phyloP scores from a whole-genome alignment of 164 flowering plant genomes.

The Nymphaea thermarum region DNA sequence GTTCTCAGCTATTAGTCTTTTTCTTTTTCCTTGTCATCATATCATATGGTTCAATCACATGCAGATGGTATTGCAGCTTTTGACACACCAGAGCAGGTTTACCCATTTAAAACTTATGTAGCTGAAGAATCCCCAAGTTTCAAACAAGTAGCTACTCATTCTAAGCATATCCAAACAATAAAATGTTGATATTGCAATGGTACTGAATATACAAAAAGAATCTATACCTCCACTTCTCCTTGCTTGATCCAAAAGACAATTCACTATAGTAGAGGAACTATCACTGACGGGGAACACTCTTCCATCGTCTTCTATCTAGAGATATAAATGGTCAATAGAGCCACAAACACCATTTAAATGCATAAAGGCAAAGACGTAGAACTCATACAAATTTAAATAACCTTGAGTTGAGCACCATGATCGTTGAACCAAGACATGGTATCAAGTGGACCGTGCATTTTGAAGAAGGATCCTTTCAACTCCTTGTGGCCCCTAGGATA shows the following conservation, averaged over 20 bases:
- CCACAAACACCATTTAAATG: not conserved
- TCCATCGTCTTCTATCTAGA: slow-evolving; percentile 83
- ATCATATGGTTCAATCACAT: no score
- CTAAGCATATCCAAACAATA: no score
- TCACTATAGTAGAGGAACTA: slow-evolving; percentile 70
- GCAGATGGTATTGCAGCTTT: no score
- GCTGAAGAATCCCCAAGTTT: no score
- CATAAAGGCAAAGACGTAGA: not conserved
- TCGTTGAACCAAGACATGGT: slow-evolving; percentile 94
- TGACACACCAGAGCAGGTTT: no score
- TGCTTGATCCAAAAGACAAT: slow-evolving; percentile 76
- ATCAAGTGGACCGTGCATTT: slow-evolving; percentile 69
- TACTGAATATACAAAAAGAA: not conserved
- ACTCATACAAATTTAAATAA: slow-evolving; percentile 12
- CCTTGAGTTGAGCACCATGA: slow-evolving; percentile 85
- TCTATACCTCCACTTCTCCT: slow-evolving; percentile 52
- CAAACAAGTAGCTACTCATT: no score
- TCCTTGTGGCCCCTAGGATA: slow-evolving; percentile 90
- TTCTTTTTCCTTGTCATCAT: no score
- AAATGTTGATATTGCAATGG: no score
- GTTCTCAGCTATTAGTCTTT: no score
- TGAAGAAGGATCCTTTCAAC: slow-evolving; percentile 79
- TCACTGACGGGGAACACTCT: slow-evolving; percentile 90
- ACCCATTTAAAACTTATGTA: no score
- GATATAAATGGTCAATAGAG: not conserved